These are phyloP conservation scores for Claviceps africana DNA, from an alignment of 2,329 filamentous ascomycete species.

Conservation along the genomic window DNA sequence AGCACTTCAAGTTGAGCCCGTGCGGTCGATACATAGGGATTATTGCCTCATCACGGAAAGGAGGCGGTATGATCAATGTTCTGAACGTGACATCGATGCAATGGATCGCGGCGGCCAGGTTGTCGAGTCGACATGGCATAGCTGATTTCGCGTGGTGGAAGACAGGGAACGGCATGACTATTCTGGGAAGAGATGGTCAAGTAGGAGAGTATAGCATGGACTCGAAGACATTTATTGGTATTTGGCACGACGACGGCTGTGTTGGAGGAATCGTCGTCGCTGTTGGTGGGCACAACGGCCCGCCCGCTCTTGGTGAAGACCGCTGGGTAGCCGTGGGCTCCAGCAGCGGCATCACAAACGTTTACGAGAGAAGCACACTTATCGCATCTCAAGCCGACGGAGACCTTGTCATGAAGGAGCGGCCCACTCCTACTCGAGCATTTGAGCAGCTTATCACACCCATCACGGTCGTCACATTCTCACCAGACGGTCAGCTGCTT, in stretches of 20 bases:
- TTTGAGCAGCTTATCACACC: slow-evolving; percentile 83
- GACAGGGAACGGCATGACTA: slow-evolving; percentile 65
- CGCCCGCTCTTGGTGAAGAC: slow-evolving; percentile 55
- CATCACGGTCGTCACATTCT: slow-evolving; percentile 66
- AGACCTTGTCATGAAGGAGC: slow-evolving; percentile 41
- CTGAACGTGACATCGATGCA: slow-evolving; percentile 68
- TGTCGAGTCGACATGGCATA: slow-evolving; percentile 72
- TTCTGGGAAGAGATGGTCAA: slow-evolving; percentile 76
- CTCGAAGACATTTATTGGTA: slow-evolving; percentile 53
- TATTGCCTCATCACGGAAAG: slow-evolving; percentile 65
- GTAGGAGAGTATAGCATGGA: slow-evolving; percentile 76
- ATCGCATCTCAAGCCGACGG: slow-evolving; percentile 24
- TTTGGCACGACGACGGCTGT: slow-evolving; percentile 85
- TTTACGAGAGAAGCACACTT: slow-evolving; percentile 72
- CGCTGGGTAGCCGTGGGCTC: slow-evolving; percentile 83
- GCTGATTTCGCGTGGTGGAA: slow-evolving; percentile 92
- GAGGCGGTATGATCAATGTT: slow-evolving; percentile 78
- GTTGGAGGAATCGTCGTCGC: slow-evolving; percentile 72
- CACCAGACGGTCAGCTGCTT: slow-evolving; percentile 77
- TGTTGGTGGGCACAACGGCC: slow-evolving; percentile 56
- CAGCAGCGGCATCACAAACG: slow-evolving; percentile 75
- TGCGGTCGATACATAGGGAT: slow-evolving; percentile 78
- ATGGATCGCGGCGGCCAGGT: slow-evolving; percentile 70
- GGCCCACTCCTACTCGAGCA: slow-evolving; percentile 56
- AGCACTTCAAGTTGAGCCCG: slow-evolving; percentile 75